Evolutionary conservation across 2,329 filamentous ascomycete species (phyloP), one percentile per base, ranked within the genome.

Genomic region (Sporothrix protearum): DNA sequence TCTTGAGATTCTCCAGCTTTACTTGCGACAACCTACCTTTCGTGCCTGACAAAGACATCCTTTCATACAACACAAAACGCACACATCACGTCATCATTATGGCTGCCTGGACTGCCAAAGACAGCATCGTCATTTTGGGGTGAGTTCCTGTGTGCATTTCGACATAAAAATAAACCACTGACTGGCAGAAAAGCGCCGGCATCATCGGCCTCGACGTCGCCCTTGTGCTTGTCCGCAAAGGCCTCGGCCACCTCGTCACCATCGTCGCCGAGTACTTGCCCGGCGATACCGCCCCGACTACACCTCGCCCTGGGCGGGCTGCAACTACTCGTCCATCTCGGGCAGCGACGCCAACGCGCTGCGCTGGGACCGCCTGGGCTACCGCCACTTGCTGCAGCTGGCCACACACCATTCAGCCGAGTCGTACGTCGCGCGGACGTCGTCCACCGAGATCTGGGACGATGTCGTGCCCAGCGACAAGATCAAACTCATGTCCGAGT

Each of bases 281-380:
- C 0, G 81, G 81, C 7, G 82, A 83, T 70, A 80, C 79, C 0
- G 76, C 78, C 72, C 77, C 0, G 74, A 77, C 30, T 84, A 83
- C 73, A 83, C 81, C 1, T 83, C 82, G 6, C 81, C 82, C 68
- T 83, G 81, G 80, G 82, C 82, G 10, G 82, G 82, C 2, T 82
- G 80, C 72, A 83, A 83, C 73, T 83, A 83, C 73, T 83, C 82
- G 0, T 81, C 80, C 51, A 81, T 83, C 59, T 83, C 82, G 0
- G 81, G 81, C 28, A 79, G 74, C 16, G 81, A 83, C 67, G 73
- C 76, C 22, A 83, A 83, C 64, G 82, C 81, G 0, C 72, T 83
- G 55, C 79, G 78, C 36, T 83, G 82, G 82, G 82, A 84, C 69
- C 77, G 76, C 0, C 69, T 78, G 2, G 81, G 82, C 0, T 84